Base-by-base conservation (phyloP, 2,329 filamentous ascomycete genomes). In the Ascochyta lentis region DNA sequence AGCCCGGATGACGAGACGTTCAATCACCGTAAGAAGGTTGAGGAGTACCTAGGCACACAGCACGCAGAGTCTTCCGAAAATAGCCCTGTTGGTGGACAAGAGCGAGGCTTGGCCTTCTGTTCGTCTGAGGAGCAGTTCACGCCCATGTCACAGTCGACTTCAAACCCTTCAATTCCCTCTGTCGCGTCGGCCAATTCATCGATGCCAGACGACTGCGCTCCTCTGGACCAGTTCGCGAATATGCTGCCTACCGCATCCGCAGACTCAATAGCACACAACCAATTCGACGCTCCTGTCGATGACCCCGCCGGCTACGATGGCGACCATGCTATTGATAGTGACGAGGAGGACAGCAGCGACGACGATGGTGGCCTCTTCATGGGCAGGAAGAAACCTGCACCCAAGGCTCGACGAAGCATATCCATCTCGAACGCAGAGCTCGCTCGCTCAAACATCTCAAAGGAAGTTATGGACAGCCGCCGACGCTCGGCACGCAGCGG, bases 81-180 rank as follows among this genome's bases (percentile, higher is more conserved):
- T 42, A 80, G 78, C 57, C 77, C 78, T 38, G 72, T 72, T 22
- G 68, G 69, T 49, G 65, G 56, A 54, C 65, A 49, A 57, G 65
- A 66, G 52, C 58, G 66, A 46, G 65, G 65, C 19, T 40, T 74
- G 46, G 72, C 76, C 4, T 80, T 79, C 13, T 81, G 76, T 63
- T 80, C 79, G 5, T 82, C 80, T 5, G 80, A 82, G 37, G 77
- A 78, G 46, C 76, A 77, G 39, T 78, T 82, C 47, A 77, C 76
- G 12, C 78, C 78, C 34, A 79, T 81, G 56, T 81, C 80, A 23
- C 79, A 80, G 62, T 80, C 79, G 5, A 78, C 79, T 8, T 82
- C 80, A 9, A 79, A 81, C 52, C 80, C 80, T 10, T 83, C 80
- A 1, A 81, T 82, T 23, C 80, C 80, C 2, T 83, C 80, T 8